phyloP scores from a whole-genome alignment of 1,284 basidiomycete genomes.

The Ganoderma multipileum region DNA sequence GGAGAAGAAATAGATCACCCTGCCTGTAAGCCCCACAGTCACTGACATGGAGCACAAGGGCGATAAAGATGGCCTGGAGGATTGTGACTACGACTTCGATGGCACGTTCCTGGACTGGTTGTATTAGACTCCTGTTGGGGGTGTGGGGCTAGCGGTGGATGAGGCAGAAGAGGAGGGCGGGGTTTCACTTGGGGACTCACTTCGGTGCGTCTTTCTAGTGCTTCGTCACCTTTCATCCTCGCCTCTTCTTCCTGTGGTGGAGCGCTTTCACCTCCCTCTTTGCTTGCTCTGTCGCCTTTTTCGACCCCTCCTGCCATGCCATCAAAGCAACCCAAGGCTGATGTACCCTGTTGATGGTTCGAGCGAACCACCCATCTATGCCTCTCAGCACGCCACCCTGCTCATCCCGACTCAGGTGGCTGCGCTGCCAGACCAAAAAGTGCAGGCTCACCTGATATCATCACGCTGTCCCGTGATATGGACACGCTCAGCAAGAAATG shows the following conservation, averaged over 20 bases:
- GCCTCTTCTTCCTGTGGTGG: constrained; percentile 16
- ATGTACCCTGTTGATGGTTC: background rate
- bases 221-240: constrained; percentile 25
- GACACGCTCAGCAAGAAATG: constrained; percentile 99
- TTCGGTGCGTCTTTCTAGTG: constrained; percentile 28
- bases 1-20: constrained; percentile 42
- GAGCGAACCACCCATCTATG: background rate
- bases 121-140: constrained; percentile 25
- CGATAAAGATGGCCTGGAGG: constrained; percentile 18
- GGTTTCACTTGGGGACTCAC: constrained; percentile 18
- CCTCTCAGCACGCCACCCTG: constrained; percentile 1
- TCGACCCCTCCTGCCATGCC: background rate
- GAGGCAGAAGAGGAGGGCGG: constrained; percentile 5
- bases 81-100: constrained; percentile 37
- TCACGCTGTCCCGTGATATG: constrained; percentile 73
- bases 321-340: background rate
- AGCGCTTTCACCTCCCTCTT: constrained; percentile 3
- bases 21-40: constrained; percentile 38
- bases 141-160: background rate
- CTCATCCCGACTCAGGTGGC: background rate
- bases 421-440: constrained; percentile 11
- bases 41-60: constrained; percentile 19
- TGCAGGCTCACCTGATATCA: constrained; percentile 10
- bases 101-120: constrained; percentile 41
- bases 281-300: background rate